These are phyloP conservation scores for Coniochaeta pulveracea DNA, from an alignment of 2,329 filamentous ascomycete species.

Conservation along the genomic window DNA sequence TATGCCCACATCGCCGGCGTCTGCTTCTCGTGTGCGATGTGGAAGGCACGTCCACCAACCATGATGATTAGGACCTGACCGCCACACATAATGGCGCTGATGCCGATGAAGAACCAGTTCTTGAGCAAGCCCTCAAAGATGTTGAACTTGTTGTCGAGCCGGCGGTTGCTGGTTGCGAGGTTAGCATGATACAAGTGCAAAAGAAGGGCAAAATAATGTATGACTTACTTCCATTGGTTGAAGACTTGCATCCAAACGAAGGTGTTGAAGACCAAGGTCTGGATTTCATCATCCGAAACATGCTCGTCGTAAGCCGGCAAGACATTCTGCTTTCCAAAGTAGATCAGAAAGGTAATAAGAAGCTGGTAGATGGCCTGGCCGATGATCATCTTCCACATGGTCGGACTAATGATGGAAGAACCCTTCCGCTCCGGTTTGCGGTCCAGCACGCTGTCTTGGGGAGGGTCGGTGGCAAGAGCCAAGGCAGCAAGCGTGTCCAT, in stretches of 20 bases:
- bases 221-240: conserved; percentile 83
- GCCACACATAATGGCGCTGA: conserved; percentile 78
- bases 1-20: conserved; percentile 75
- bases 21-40: conserved; percentile 49
- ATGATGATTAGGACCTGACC: conserved; percentile 86
- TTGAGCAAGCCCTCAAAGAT: conserved; percentile 79
- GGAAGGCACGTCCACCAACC: conserved; percentile 72
- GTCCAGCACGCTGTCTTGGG: conserved; percentile 67
- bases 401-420: conserved; percentile 61
- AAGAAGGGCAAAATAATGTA: not conserved
- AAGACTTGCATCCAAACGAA: conserved; percentile 99
- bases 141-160: conserved; percentile 89
- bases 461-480: conserved; percentile 83
- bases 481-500: conserved; percentile 94
- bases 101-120: conserved; percentile 83
- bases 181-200: conserved; percentile 13
- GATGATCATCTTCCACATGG: conserved; percentile 99
- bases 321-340: conserved; percentile 36
- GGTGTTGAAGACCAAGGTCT: conserved; percentile 89
- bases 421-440: conserved; percentile 55
- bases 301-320: conserved; percentile 28
- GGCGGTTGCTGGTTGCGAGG: conserved; percentile 54
- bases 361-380: conserved; percentile 88
- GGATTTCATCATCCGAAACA: conserved; percentile 36
- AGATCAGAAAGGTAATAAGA: conserved; percentile 65